Conservation (phyloP, 345 rosid species). For the Populus euphratica region DNA sequence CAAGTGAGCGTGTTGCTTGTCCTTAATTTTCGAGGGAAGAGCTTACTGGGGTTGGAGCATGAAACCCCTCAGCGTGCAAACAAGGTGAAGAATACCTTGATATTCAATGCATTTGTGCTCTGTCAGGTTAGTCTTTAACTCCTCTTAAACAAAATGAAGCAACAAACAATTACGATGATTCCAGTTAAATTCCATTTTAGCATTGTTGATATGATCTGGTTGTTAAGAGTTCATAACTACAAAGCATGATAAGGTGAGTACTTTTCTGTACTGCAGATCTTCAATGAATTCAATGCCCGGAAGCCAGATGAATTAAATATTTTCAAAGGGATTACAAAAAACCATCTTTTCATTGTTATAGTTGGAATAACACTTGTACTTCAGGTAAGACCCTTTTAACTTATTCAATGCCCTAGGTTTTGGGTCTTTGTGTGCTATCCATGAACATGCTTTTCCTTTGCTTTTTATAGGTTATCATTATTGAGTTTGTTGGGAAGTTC, state of each 20-base stretch:
- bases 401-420: not conserved
- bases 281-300: constrained; percentile 33
- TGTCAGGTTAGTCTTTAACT: constrained; percentile 22
- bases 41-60: constrained; percentile 18
- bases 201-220: not conserved
- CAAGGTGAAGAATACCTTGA: constrained; percentile 32
- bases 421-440: not conserved
- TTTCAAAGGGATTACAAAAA: constrained; percentile 26
- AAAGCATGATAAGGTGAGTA: not conserved
- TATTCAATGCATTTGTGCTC: constrained; percentile 38
- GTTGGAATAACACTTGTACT: constrained; percentile 27
- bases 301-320: constrained; percentile 32
- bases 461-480: constrained; percentile 19
- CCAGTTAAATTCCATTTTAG: not conserved
- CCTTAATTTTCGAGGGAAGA: constrained; percentile 29
- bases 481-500: constrained; percentile 79
- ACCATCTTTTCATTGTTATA: constrained; percentile 25
- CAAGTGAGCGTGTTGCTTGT: constrained; percentile 28
- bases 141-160: not conserved
- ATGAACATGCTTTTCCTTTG: not conserved
- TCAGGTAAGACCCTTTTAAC: constrained; percentile 13
- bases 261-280: constrained; percentile 20
- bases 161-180: not conserved
- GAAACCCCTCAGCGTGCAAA: constrained; percentile 15
- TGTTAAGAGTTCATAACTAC: not conserved